Conservation (phyloP, 1,284 basidiomycete species). For the Cutaneotrichosporon sp. region DNA sequence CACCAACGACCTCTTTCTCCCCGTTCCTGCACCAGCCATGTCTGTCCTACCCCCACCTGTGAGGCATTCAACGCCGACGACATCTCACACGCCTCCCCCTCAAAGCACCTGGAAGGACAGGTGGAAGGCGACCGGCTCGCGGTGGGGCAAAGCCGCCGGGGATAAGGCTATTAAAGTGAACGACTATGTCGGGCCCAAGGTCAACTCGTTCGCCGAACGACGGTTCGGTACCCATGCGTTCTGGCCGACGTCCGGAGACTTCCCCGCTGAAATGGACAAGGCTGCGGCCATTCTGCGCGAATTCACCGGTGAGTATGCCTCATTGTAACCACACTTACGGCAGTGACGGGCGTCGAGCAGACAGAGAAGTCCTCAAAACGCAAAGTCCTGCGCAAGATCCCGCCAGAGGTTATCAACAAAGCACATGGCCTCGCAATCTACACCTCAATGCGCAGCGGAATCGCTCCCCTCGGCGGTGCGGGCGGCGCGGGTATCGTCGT, state of each 20-base stretch:
- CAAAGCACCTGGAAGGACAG: conserved; percentile 26
- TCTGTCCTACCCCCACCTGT: background rate
- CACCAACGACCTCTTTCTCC: too few relatives aligned
- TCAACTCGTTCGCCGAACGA: conserved; percentile 45
- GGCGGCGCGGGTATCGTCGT: conserved; percentile 53
- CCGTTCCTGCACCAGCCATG: too few relatives aligned
- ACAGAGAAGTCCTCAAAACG: conserved; percentile 42
- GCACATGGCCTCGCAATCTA: conserved; percentile 53
- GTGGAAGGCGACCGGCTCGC: conserved; percentile 28
- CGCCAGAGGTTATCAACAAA: conserved; percentile 50
- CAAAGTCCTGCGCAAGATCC: conserved; percentile 54
- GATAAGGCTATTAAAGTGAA: conserved; percentile 30
- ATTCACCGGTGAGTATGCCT: conserved; percentile 46
- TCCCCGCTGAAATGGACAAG: conserved; percentile 53
- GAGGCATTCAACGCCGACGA: background rate
- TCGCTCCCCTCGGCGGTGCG: conserved; percentile 54
- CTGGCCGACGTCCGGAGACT: conserved; percentile 54
- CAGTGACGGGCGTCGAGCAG: conserved; percentile 41
- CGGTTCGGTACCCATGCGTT: conserved; percentile 52
- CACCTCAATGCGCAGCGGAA: conserved; percentile 51
- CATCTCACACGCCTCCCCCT: conserved; percentile 11
- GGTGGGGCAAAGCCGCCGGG: conserved; percentile 40
- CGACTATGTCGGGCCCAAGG: conserved; percentile 42
- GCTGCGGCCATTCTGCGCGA: conserved; percentile 51
- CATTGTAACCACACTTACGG: background rate